Base-by-base conservation (phyloP, 225 moss, liverwort and hornwort species). In the Ulota crispa region DNA sequence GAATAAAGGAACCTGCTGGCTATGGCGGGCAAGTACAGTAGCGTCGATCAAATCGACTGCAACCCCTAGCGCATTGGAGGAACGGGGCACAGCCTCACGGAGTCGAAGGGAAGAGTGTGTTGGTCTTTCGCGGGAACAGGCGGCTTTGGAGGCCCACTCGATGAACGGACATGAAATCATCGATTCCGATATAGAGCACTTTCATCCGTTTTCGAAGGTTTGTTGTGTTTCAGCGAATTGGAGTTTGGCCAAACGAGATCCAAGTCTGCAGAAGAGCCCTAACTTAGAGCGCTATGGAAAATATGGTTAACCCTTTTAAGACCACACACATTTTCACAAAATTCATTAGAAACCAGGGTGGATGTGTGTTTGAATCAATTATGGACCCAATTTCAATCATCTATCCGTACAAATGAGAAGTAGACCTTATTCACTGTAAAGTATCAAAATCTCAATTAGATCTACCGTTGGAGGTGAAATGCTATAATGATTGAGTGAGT, bases 1-100 rank as follows among this genome's bases (percentile, higher is more conserved):
- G 52, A 12, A 20, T 42, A 80, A 15, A 36, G 10, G 10, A 12
- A 84, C 87, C 81, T 87, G 43, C 41, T 63, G 23, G 4, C 18
- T 24, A 72, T 76, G 57, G 60, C 15, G 66, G 30, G 34, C 23
- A 72, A 62, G 26, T 34, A 63, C 54, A 60, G 36, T 12, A 28
- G 77, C 62, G 20, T 28, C 23, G 73, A 73, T 62, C 67, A 39
- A 75, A 72, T 32, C 80, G 68, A 77, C 57, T 15, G 14, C 54
- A 62, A 19, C 39, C 26, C 47, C n/a, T 4, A 47, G 67, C 66
- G 67, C 66, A 72, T 70, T 24, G 76, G 11, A 75, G 50, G n/a
- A 42, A 50, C 57, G 60, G 54, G 55, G 64, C 10, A 3, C 19
- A 65, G 66, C 36, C 11, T 12, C 47, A n/a, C 47, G 36, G 77